Percentiles rank a stretch among this genome's conserved stretches.
Conservation (phyloP, 164 flowering plant species). For the Vitis amurensis region DNA sequence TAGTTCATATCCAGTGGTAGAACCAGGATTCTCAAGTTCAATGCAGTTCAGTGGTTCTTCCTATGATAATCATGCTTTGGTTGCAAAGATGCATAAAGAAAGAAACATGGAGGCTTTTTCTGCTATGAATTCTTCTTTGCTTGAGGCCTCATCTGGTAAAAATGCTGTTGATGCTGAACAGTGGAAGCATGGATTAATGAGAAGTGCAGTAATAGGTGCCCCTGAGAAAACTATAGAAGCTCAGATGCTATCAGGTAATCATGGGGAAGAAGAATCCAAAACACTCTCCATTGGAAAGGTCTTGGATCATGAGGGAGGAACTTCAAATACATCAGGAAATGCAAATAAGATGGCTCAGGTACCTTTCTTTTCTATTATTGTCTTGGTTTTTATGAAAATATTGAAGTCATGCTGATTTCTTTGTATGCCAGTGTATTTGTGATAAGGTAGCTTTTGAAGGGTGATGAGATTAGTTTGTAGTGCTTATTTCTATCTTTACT, state of each 20-base stretch:
- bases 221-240: constrained; percentile 28
- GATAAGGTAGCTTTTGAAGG: too few relatives aligned
- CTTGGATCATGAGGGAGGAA: constrained; percentile 53
- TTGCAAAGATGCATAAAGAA: constrained; percentile 30
- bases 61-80: constrained; percentile 34
- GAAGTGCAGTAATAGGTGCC: constrained; percentile 13
- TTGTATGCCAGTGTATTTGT: too few relatives aligned
- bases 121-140: constrained; percentile 16
- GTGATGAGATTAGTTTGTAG: too few relatives aligned
- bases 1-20: constrained; percentile 37
- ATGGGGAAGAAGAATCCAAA: constrained; percentile 22
- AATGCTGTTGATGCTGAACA: constrained; percentile 27
- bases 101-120: constrained; percentile 30
- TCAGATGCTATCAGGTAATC: constrained; percentile 25
- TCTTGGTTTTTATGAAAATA: background rate
- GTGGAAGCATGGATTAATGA: constrained; percentile 29
- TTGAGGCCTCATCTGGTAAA: constrained; percentile 24
- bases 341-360: constrained; percentile 53
- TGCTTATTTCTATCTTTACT: too few relatives aligned
- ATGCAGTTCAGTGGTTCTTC: constrained; percentile 32
- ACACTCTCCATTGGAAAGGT: constrained; percentile 28
- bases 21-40: constrained; percentile 39
- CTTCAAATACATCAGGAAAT: constrained; percentile 28
- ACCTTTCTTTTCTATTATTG: constrained; percentile 3
- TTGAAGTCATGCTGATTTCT: background rate